Conservation (phyloP, 352 stramenopile species). For the Globisporangium barbulae region DNA sequence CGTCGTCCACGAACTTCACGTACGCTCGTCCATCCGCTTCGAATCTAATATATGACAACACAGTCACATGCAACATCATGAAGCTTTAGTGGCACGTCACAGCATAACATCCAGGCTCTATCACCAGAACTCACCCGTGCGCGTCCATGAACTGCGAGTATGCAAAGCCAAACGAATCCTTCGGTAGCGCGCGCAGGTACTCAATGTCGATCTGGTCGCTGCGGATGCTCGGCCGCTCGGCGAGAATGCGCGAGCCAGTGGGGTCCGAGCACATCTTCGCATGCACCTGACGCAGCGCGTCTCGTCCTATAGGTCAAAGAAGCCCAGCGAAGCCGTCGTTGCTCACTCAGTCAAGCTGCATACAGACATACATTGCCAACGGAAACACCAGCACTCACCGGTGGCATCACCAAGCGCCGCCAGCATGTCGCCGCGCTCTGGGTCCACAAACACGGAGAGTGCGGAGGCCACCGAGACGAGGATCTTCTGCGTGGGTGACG, state of each 20-base stretch:
- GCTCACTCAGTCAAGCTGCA: not conserved
- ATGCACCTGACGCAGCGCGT: slow-evolving; percentile 86
- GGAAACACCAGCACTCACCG: slow-evolving; percentile 19
- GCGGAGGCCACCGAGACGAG: slow-evolving; percentile 85
- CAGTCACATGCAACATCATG: not conserved
- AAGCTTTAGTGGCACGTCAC: not conserved
- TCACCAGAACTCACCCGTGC: slow-evolving; percentile 46
- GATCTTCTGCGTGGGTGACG: slow-evolving; percentile 83
- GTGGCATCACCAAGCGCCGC: slow-evolving; percentile 94
- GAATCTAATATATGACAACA: slow-evolving; percentile 44
- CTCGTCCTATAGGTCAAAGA: slow-evolving; percentile 26
- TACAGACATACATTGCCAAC: not conserved
- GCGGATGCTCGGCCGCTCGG: slow-evolving; percentile 83
- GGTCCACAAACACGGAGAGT: slow-evolving; percentile 88
- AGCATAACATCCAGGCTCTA: not conserved
- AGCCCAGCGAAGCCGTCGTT: not conserved
- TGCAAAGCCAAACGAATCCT: slow-evolving; percentile 84
- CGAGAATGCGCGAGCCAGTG: slow-evolving; percentile 85
- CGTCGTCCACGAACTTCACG: slow-evolving; percentile 90
- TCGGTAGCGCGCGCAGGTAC: slow-evolving; percentile 59
- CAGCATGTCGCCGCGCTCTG: slow-evolving; percentile 94
- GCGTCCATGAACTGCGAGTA: slow-evolving; percentile 91
- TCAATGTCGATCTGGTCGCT: slow-evolving; percentile 73
- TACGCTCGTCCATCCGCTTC: slow-evolving; percentile 84
- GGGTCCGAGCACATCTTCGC: slow-evolving; percentile 85